Conservation (phyloP, 257 asterid genomes). For the Solanum rostratum region DNA sequence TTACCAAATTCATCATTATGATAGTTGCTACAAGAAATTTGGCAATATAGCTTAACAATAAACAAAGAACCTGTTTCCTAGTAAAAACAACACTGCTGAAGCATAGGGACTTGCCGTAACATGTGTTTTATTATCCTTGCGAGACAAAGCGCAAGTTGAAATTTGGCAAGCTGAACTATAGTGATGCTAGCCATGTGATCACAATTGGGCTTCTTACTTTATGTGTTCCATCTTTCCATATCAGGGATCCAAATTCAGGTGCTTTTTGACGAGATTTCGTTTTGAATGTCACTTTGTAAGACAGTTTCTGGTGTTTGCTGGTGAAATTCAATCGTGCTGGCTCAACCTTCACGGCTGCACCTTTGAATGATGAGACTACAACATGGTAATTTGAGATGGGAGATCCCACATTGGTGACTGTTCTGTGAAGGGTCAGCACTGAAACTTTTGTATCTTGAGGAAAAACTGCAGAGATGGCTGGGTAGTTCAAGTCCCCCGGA, state of each 20-base stretch:
- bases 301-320: conserved; percentile 28
- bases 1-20: not conserved
- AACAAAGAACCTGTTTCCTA: not conserved
- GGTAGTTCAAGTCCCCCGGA: conserved; percentile 71
- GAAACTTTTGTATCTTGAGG: conserved; percentile 30
- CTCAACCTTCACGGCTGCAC: conserved; percentile 52
- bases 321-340: conserved; percentile 49
- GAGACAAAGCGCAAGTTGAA: not conserved
- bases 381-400: conserved; percentile 51
- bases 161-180: conserved; percentile 9
- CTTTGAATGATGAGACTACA: conserved; percentile 46
- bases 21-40: not conserved
- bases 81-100: not conserved
- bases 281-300: conserved; percentile 41
- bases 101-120: not conserved
- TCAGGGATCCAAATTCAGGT: conserved; percentile 61
- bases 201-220: conserved; percentile 77
- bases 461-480: conserved; percentile 63
- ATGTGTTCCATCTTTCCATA: conserved; percentile 62
- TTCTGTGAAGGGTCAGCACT: conserved; percentile 33
- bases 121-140: not conserved
- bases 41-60: conserved; percentile 1
- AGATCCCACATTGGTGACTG: conserved; percentile 75
- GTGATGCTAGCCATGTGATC: conserved; percentile 68
- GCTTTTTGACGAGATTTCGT: conserved; percentile 25